Evolutionary conservation across 1,284 basidiomycete species (phyloP).

Genomic region (Irpex rosettiformis): DNA sequence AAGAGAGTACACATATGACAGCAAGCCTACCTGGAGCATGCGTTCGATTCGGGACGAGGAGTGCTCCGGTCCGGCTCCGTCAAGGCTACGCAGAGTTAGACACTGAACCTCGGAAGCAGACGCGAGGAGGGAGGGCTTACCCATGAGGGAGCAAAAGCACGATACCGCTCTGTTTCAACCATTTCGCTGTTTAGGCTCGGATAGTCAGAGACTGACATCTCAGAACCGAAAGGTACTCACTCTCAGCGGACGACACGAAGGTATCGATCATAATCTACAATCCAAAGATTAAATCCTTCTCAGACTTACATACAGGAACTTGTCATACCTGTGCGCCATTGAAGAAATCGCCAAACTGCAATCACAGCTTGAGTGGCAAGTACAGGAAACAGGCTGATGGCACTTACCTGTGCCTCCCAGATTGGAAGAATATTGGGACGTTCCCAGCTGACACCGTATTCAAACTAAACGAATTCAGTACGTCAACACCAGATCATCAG

Average conservation of each 20-base stretch:
- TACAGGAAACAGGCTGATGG: background rate
- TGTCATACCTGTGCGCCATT: constrained; percentile 72
- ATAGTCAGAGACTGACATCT: background rate
- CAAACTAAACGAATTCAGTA: constrained; percentile 51
- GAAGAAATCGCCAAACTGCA: constrained; percentile 85
- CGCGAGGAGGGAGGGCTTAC: constrained; percentile 16
- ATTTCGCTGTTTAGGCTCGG: constrained; percentile 64
- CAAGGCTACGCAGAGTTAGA: constrained; percentile 41
- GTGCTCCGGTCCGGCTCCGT: constrained; percentile 91
- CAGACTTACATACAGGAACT: background rate
- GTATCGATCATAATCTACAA: constrained; percentile 79
- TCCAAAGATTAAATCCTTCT: background rate
- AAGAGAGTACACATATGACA: background rate
- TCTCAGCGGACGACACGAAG: constrained; percentile 79
- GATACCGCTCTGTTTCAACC: constrained; percentile 89
- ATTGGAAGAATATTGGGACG: constrained; percentile 75
- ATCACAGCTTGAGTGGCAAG: too few relatives aligned
- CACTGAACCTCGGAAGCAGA: constrained; percentile 6
- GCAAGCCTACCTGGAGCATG: constrained; percentile 66
- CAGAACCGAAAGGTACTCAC: constrained; percentile 38
- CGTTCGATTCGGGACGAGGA: constrained; percentile 83
- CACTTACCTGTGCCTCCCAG: constrained; percentile 81
- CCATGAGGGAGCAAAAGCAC: constrained; percentile 83
- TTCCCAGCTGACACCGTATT: constrained; percentile 88
- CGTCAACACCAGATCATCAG: constrained; percentile 8